phyloP scores from a whole-genome alignment of 768 basidiomycete species.

The Tulasnella sp. region DNA sequence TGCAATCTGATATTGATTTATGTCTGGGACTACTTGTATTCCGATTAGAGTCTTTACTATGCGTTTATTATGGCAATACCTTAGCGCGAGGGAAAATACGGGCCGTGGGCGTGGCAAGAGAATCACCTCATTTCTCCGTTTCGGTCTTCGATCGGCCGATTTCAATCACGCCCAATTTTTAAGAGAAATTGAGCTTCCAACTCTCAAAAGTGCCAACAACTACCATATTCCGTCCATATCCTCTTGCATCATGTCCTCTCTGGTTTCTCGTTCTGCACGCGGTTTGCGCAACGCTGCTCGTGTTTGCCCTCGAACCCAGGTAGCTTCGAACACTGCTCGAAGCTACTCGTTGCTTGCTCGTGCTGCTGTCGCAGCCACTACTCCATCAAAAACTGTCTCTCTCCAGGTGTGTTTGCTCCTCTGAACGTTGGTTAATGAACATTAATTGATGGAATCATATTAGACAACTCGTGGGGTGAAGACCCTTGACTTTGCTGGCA shows the following conservation, averaged over 20 bases:
- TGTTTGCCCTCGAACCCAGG: constrained; percentile 39
- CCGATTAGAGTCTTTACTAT: no score
- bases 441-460: neutral
- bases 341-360: constrained; percentile 58
- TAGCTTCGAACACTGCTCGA: constrained; percentile 37
- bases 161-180: no score
- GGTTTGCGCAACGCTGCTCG: constrained; percentile 53
- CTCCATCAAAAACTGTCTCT: constrained; percentile 10
- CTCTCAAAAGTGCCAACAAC: neutral
- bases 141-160: no score
- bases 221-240: constrained; percentile 2
- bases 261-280: constrained; percentile 47
- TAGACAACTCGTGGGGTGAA: constrained; percentile 45
- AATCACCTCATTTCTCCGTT: no score
- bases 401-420: constrained; percentile 12
- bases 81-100: no score
- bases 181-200: no score
- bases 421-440: neutral
- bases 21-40: no score
- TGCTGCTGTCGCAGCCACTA: constrained; percentile 24
- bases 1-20: neutral
- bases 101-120: no score
- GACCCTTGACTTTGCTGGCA: constrained; percentile 93
- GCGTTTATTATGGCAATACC: no score
- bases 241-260: constrained; percentile 2